Evolutionary conservation across 2,329 filamentous ascomycete species (phyloP).

Genomic region (Cladosporium colombiae): DNA sequence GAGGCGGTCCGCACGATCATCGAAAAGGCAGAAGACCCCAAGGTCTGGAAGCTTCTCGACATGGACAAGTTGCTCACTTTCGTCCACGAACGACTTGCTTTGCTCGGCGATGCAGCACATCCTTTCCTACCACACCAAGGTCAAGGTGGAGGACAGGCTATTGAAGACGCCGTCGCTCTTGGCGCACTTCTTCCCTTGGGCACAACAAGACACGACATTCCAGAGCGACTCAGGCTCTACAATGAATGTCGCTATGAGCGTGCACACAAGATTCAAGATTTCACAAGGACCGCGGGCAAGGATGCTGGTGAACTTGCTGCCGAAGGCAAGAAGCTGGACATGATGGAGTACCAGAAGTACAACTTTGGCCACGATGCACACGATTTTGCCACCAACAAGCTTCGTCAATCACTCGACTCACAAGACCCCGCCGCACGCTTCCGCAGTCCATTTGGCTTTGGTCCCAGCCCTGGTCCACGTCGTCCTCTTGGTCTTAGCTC

Average conservation of each 20-base stretch:
- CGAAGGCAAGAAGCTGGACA: slow-evolving; percentile 31
- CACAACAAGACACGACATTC: slow-evolving; percentile 49
- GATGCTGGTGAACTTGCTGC: slow-evolving; percentile 25
- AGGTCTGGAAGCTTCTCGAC: slow-evolving; percentile 61
- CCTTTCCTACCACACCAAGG: slow-evolving; percentile 66
- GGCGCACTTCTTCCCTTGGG: slow-evolving; percentile 56
- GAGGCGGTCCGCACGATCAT: slow-evolving; percentile 40
- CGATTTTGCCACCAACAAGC: slow-evolving; percentile 53
- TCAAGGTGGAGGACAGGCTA: slow-evolving; percentile 64
- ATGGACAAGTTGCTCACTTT: slow-evolving; percentile 61
- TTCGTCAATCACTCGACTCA: slow-evolving; percentile 54
- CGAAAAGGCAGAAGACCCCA: slow-evolving; percentile 40
- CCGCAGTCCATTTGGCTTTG: slow-evolving; percentile 47
- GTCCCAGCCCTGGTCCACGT: slow-evolving; percentile 38
- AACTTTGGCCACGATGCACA: slow-evolving; percentile 34
- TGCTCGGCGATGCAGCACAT: slow-evolving; percentile 69
- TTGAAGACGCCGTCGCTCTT: slow-evolving; percentile 66
- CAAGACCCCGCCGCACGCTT: slow-evolving; percentile 39
- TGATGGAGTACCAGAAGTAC: slow-evolving; percentile 30
- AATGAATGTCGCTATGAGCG: slow-evolving; percentile 59
- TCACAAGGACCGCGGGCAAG: slow-evolving; percentile 55
- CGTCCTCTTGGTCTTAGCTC: slow-evolving; percentile 11
- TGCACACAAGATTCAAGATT: slow-evolving; percentile 59
- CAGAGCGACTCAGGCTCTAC: slow-evolving; percentile 59
- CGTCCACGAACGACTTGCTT: slow-evolving; percentile 54